A percentile compares a stretch with the other conserved stretches of the same genome.
These are phyloP conservation scores for Diutina neorugosa DNA, from an alignment of 1,139 yeast species.

Conservation along the genomic window DNA sequence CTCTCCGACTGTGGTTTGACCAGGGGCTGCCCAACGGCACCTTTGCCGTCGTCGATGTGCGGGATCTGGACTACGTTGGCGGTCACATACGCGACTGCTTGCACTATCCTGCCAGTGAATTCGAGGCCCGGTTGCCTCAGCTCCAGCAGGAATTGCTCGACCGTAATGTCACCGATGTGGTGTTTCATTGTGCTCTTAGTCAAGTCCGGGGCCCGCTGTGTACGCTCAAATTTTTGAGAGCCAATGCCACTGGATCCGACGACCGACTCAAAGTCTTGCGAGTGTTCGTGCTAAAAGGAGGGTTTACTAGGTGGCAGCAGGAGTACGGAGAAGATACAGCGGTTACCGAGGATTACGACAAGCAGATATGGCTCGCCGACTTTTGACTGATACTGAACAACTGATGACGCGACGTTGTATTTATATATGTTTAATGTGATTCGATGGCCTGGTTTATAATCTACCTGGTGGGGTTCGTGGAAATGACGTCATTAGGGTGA, in stretches of 20 bases:
- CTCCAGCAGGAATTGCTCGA: slow-evolving; percentile 23
- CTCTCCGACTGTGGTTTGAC: slow-evolving; percentile 34
- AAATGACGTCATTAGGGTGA: not conserved
- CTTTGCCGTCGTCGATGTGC: slow-evolving; percentile 73
- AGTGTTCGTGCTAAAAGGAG: slow-evolving; percentile 70
- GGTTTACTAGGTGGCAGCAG: slow-evolving; percentile 76
- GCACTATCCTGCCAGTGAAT: slow-evolving; percentile 48
- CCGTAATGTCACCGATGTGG: slow-evolving; percentile 37
- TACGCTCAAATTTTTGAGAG: slow-evolving; percentile 54
- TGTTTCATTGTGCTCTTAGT: slow-evolving; percentile 83
- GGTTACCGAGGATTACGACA: slow-evolving; percentile 58
- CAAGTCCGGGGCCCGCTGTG: slow-evolving; percentile 88
- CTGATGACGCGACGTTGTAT: not conserved
- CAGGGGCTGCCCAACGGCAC: slow-evolving; percentile 24
- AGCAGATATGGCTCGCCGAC: slow-evolving; percentile 38
- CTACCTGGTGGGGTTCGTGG: too few species aligned
- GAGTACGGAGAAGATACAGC: slow-evolving; percentile 52
- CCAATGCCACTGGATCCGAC: slow-evolving; percentile 16
- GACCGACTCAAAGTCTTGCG: slow-evolving; percentile 28
- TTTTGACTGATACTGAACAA: not conserved
- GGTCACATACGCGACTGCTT: slow-evolving; percentile 61
- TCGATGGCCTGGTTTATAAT: too few species aligned
- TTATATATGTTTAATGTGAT: not conserved
- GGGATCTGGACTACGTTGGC: slow-evolving; percentile 60
- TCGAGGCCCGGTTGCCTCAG: slow-evolving; percentile 29